Base-by-base conservation (phyloP, 371 early-diverging fungal genomes). In the Ordospora pajunii region DNA sequence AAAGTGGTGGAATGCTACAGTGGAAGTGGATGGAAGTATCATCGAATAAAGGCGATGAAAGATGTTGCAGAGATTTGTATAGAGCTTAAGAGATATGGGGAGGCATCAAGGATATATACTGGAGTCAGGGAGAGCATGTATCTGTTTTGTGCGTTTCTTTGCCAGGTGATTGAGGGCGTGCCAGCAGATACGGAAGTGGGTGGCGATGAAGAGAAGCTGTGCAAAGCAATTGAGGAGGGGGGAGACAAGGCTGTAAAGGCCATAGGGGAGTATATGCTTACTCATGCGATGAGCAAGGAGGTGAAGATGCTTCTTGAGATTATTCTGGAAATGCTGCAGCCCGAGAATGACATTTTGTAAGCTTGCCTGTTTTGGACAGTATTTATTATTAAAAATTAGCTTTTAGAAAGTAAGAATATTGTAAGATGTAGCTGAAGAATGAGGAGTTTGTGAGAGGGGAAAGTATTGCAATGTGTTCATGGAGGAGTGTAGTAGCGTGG, bases 321-420 rank as follows among this genome's bases (percentile, higher is more conserved):
- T 23, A n/a, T 54, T 17, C 32, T 62, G 22, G 50, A 69, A 23
- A 58, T 40, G 23, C 40, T 69, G 19, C 17, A 25, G n/a, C 51
- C 70, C 27, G 70, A 76, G 40, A 69, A 68, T 45, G 67, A 70
- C 22, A 54, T 76, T 44, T 42, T 72, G 54, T 72, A 63, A 67
- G 5, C 2, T 32, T 32, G 32, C 32, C 32, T 32, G 32, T 32
- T 32, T 32, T 32, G 32, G 32, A 32, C 32, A 32, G 32, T 32
- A 32, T 32, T 32, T 32, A 5, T 32, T 32, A 32, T 32, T 32
- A 32, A 32, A 32, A 1, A 32, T 32, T 32, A 32, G 32, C 32
- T 32, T 32, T 5, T 32, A 32, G 32, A 32, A 32, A 32, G 32
- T 32, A 32, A 32, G 32, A 32, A 10, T 21, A 7, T 9, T 51